phyloP scores from a whole-genome alignment of 2,329 filamentous ascomycete genomes.

The Botrytis byssoidea region DNA sequence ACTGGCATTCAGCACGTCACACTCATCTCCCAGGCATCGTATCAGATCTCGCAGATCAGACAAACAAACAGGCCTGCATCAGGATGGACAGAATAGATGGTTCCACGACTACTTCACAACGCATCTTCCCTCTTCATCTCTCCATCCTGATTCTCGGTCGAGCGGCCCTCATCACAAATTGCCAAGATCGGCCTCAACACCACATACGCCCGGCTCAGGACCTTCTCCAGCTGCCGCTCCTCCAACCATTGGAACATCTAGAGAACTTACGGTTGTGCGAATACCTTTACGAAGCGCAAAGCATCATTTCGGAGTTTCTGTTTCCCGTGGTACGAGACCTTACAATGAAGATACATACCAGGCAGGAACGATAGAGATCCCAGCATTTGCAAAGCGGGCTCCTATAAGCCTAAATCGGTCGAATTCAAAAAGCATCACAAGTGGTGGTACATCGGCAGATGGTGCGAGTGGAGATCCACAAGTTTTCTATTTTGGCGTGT shows the following conservation, averaged over 20 bases:
- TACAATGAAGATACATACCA: slow-evolving; percentile 96
- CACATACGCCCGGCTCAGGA: slow-evolving; percentile 61
- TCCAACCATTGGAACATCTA: slow-evolving; percentile 56
- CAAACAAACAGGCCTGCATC: slow-evolving; percentile 17
- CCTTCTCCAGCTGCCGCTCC: slow-evolving; percentile 58
- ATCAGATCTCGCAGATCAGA: slow-evolving; percentile 13
- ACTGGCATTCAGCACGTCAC: slow-evolving; percentile 21
- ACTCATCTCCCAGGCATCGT: slow-evolving; percentile 9
- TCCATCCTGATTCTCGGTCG: slow-evolving; percentile 78
- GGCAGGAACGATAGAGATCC: slow-evolving; percentile 88
- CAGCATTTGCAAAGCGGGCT: slow-evolving; percentile 82
- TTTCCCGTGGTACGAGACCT: slow-evolving; percentile 75
- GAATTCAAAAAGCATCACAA: slow-evolving; percentile 33
- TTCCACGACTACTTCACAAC: slow-evolving; percentile 99
- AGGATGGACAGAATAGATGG: slow-evolving; percentile 25
- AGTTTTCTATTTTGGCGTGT: slow-evolving; percentile 95
- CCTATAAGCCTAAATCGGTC: slow-evolving; percentile 57
- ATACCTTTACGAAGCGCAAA: slow-evolving; percentile 93
- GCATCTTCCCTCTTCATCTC: slow-evolving; percentile 86
- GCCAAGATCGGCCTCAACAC: slow-evolving; percentile 78
- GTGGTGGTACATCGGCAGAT: slow-evolving; percentile 63
- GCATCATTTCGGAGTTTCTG: slow-evolving; percentile 85
- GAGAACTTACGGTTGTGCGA: slow-evolving; percentile 89
- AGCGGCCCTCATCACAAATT: slow-evolving; percentile 77
- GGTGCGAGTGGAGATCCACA: slow-evolving; percentile 86